These are phyloP conservation scores for Pythium dissotocum DNA, from an alignment of 352 stramenopile genomes.

Conservation along the genomic window DNA sequence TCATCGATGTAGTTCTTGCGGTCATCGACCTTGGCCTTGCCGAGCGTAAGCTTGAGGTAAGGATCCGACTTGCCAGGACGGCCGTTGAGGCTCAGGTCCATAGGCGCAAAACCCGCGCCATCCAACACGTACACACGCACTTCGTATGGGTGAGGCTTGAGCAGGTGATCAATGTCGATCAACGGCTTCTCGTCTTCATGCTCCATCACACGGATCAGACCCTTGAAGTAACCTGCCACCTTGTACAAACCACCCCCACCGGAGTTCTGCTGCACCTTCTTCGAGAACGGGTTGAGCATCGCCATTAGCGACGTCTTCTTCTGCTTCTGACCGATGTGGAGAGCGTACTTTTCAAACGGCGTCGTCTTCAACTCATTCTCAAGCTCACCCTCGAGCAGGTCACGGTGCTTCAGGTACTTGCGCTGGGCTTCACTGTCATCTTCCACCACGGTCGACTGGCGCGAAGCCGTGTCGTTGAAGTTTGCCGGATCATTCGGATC, in stretches of 20 bases:
- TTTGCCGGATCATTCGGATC: conserved; percentile 50
- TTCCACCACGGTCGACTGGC: conserved; percentile 55
- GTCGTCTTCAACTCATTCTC: conserved; percentile 80
- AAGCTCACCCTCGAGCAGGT: conserved; percentile 66
- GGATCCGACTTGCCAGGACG: conserved; percentile 86
- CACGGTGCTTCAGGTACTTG: conserved; percentile 81
- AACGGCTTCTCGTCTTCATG: conserved; percentile 78
- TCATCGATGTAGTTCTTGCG: conserved; percentile 91
- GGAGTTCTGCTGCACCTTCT: conserved; percentile 44
- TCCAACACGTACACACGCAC: conserved; percentile 89
- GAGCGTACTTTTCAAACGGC: conserved; percentile 88
- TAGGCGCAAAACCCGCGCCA: conserved; percentile 79
- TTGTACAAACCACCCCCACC: conserved; percentile 67
- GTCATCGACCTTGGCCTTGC: conserved; percentile 86
- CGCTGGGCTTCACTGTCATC: conserved; percentile 62
- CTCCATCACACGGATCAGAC: conserved; percentile 87
- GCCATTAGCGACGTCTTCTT: conserved; percentile 63
- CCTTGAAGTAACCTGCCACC: conserved; percentile 90
- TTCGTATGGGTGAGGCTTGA: conserved; percentile 78
- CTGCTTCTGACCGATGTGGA: conserved; percentile 82
- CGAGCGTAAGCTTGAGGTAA: conserved; percentile 84
- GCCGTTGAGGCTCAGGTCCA: conserved; percentile 86
- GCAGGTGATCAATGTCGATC: conserved; percentile 65
- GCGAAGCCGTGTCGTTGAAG: conserved; percentile 58
- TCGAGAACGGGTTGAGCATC: conserved; percentile 72